Percentiles rank a stretch among this genome's conserved stretches.
Conservation (phyloP, 148 eudicot species). For the Cornus kousa region DNA sequence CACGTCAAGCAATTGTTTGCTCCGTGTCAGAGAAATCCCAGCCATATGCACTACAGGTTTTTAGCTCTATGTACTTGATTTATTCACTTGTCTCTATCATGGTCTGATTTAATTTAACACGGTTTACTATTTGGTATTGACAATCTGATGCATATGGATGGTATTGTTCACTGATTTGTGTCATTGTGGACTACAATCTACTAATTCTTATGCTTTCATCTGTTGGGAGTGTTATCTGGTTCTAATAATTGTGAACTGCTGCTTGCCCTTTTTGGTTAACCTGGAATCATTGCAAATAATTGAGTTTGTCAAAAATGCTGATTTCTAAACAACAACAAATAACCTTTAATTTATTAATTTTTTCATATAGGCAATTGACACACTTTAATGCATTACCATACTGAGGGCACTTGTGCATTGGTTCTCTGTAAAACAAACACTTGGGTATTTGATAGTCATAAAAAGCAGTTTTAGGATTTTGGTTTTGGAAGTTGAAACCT, state of each 20-base stretch:
- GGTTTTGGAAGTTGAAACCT: too few species aligned
- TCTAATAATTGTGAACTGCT: background rate
- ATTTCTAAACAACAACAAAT: background rate
- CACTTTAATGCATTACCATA: background rate
- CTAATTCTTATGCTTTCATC: background rate
- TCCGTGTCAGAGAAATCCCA: conserved; percentile 84
- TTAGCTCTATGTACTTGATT: background rate
- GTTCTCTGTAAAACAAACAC: background rate
- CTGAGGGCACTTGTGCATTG: background rate
- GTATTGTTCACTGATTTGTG: too few species aligned
- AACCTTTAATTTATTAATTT: too few species aligned
- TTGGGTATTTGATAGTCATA: background rate
- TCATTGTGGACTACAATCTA: background rate
- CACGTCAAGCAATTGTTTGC: conserved; percentile 92
- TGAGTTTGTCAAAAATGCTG: too few species aligned
- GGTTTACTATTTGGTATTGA: too few species aligned
- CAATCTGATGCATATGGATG: background rate
- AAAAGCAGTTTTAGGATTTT: too few species aligned
- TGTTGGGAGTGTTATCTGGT: background rate
- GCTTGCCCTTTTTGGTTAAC: background rate
- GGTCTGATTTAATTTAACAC: background rate
- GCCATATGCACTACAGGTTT: conserved; percentile 79
- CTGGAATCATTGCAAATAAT: background rate
- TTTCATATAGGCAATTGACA: background rate
- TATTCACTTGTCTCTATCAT: background rate